phyloP scores from a whole-genome alignment of 2,329 filamentous ascomycete species.

The Colletotrichum viniferum region DNA sequence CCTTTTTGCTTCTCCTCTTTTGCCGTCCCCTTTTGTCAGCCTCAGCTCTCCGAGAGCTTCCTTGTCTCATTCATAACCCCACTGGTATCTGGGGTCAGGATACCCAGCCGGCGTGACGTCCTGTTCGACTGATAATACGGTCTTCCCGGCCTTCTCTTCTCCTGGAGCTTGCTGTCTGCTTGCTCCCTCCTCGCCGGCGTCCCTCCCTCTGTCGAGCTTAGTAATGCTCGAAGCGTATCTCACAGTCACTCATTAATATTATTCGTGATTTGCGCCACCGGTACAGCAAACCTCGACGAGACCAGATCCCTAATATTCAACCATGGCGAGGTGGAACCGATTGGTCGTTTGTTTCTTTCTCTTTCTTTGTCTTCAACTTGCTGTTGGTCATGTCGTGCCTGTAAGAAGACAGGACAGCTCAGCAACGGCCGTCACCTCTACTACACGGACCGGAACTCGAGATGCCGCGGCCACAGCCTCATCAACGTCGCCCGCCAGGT shows the following conservation, averaged over 20 bases:
- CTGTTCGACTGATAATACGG: constrained; percentile 2
- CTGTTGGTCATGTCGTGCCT: constrained; percentile 36
- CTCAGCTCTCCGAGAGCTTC: neutral
- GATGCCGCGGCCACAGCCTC: neutral
- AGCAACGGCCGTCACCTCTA: constrained; percentile 23
- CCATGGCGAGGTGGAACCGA: constrained; percentile 30
- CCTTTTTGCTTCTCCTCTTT: neutral
- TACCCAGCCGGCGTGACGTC: neutral
- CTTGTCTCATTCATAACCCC: constrained; percentile 1
- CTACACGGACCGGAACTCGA: neutral
- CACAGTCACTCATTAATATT: neutral
- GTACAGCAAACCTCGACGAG: neutral
- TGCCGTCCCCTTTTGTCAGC: constrained; percentile 9
- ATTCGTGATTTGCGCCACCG: neutral
- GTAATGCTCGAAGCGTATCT: neutral
- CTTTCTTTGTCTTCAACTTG: constrained; percentile 40
- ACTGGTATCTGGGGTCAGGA: constrained; percentile 11
- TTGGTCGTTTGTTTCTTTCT: constrained; percentile 45
- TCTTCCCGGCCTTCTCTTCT: neutral
- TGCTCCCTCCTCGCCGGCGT: neutral
- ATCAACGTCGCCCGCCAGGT: neutral
- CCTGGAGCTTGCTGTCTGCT: neutral
- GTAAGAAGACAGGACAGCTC: constrained; percentile 38
- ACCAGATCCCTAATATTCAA: neutral
- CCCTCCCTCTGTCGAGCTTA: neutral